Evolutionary conservation across 257 asterid genomes (phyloP), one percentile per base, ranked within the genome.

Genomic region (Nicotiana paniculata): DNA sequence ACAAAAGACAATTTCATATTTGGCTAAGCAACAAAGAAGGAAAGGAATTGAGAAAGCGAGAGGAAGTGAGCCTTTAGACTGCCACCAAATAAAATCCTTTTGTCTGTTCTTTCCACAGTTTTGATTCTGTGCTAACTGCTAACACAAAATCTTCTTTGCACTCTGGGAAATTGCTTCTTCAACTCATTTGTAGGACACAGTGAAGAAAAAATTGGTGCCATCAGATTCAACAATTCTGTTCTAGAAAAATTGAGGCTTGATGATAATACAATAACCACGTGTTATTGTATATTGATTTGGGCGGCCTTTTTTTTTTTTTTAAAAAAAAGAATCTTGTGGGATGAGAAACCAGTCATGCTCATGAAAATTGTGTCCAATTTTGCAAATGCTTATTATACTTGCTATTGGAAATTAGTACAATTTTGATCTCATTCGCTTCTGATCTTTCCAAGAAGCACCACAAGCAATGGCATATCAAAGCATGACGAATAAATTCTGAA

Each of bases 11-110:
- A 11, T 1, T 48, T 48, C 62, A 74, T 57, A 54, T 78, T 21
- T 21, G 16, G 82, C 74, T 37, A 79, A 61, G 74, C 35, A 79
- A 79, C 82, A 79, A 79, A 79, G 24, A 79, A 79, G 59, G 74
- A 61, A 79, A 1, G 74, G 3, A 37, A 61, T 61, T 37, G 26
- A 21, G 74, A 61, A 79, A 61, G 74, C 2, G 43, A 33, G 59
- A 32, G 13, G 82, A 61, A 61, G 35, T 57, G 58, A 43, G 51
- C 51, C 12, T 9, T 43, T 43, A 43, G 51, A 43, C 12, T 43
- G 10, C 51, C 3, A 43, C 51, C 51, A 43, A 43, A 43, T 59
- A n/a, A 58, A 5, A 9, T 37, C 6, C 33, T 35, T 21, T 18
- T 17, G 58, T 70, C 78, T 24, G 8, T 39, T 70, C 58, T 70